Evolutionary conservation across 352 stramenopile species (phyloP).

Genomic region (Globisporangium mamillatum): DNA sequence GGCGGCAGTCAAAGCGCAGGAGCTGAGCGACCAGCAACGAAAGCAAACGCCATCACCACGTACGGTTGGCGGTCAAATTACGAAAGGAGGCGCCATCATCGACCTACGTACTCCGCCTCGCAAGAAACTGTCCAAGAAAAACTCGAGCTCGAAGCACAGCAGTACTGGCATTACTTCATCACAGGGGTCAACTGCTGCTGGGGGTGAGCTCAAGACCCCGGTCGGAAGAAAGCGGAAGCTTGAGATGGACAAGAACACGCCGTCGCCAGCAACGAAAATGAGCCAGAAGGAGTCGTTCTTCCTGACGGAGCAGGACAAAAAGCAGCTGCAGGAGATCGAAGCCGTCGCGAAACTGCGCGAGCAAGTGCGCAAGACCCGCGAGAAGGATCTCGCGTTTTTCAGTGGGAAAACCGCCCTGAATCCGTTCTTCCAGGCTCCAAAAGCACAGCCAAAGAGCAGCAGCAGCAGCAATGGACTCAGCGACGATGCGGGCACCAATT

Average conservation of each 20-base stretch:
- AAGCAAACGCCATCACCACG: slow-evolving; percentile 5
- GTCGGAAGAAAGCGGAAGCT: slow-evolving; percentile 54
- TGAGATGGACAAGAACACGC: slow-evolving; percentile 58
- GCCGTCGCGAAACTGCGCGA: slow-evolving; percentile 59
- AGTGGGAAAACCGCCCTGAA: slow-evolving; percentile 45
- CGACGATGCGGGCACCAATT: not conserved
- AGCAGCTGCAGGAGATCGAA: slow-evolving; percentile 71
- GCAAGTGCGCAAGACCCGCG: slow-evolving; percentile 55
- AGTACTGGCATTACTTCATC: not conserved
- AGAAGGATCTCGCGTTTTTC: slow-evolving; percentile 74
- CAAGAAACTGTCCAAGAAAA: slow-evolving; percentile 3
- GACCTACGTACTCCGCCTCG: slow-evolving; percentile 14
- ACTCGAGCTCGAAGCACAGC: not conserved
- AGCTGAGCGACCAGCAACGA: slow-evolving; percentile 10
- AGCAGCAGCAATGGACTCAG: not conserved
- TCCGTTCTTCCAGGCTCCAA: slow-evolving; percentile 62
- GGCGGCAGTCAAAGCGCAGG: slow-evolving; percentile 47
- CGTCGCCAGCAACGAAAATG: slow-evolving; percentile 25
- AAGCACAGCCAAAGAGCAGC: slow-evolving; percentile 13
- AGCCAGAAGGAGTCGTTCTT: slow-evolving; percentile 56
- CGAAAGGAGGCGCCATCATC: slow-evolving; percentile 5
- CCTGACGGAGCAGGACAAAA: slow-evolving; percentile 58
- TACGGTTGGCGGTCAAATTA: not conserved
- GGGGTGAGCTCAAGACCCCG: slow-evolving; percentile 16
- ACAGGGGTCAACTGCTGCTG: not conserved